phyloP scores from a whole-genome alignment of 768 basidiomycete species.

The Tulasnella sp. region DNA sequence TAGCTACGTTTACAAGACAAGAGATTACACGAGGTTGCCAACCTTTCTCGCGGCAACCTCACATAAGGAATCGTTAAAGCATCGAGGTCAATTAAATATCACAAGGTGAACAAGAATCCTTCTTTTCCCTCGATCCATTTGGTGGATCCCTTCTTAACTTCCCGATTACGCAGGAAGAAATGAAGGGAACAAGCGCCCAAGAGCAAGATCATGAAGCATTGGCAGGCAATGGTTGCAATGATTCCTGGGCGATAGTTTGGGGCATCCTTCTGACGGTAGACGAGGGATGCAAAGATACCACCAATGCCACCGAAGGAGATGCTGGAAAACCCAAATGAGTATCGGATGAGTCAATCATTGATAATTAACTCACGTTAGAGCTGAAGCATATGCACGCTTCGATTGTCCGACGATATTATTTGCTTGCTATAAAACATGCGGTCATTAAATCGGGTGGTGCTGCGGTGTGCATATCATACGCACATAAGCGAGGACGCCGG shows the following conservation, averaged over 20 bases:
- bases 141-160: conserved; percentile 2
- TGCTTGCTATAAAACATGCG: not conserved
- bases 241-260: conserved; percentile 11
- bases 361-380: not conserved
- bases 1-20: too few relatives aligned
- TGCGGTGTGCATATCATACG: not conserved
- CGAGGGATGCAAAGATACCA: conserved; percentile 11
- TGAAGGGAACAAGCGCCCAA: not conserved
- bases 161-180: not conserved
- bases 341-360: not conserved
- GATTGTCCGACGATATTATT: conserved; percentile 15
- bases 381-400: conserved; percentile 10
- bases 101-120: conserved; percentile 12
- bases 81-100: too few relatives aligned
- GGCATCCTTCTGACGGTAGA: conserved; percentile 13
- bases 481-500: conserved; percentile 11
- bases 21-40: too few relatives aligned
- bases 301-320: conserved; percentile 10
- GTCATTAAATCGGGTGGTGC: not conserved
- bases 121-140: conserved; percentile 6
- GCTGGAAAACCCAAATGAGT: not conserved
- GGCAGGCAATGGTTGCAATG: not conserved
- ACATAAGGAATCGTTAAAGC: too few relatives aligned
- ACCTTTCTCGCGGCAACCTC: too few relatives aligned
- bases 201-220: not conserved